A percentile compares a stretch with the other conserved stretches of the same genome.
Conservation (phyloP, 495 filamentous ascomycete species). For the Letharia lupina region DNA sequence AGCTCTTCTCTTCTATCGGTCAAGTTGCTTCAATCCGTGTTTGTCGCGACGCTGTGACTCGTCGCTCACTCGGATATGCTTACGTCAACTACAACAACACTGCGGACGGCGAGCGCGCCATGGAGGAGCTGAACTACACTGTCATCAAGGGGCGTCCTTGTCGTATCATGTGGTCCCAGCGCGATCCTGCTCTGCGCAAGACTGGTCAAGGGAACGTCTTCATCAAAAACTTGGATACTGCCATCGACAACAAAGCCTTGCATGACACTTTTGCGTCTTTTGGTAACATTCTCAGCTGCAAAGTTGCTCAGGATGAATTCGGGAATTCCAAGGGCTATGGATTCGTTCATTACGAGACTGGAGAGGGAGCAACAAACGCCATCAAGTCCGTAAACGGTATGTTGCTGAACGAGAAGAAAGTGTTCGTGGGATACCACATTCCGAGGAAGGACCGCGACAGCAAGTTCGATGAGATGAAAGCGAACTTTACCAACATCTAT, state of each 20-base stretch:
- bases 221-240: slow-evolving; percentile 98
- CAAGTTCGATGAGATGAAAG: slow-evolving; percentile 99
- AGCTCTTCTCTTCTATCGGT: slow-evolving; percentile 99
- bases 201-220: slow-evolving; percentile 99
- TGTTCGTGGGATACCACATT: slow-evolving; percentile 98
- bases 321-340: slow-evolving; percentile 97
- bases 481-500: slow-evolving; percentile 99
- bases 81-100: slow-evolving; percentile 99
- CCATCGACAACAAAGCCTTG: slow-evolving; percentile 99
- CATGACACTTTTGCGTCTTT: slow-evolving; percentile 99
- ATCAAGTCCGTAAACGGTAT: slow-evolving; percentile 99
- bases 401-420: slow-evolving; percentile 99
- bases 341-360: slow-evolving; percentile 99
- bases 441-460: slow-evolving; percentile 99
- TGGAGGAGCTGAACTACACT: slow-evolving; percentile 99
- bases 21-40: slow-evolving; percentile 99
- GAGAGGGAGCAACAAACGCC: slow-evolving; percentile 88
- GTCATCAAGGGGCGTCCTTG: slow-evolving; percentile 97
- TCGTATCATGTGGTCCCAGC: slow-evolving; percentile 99
- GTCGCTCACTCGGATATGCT: slow-evolving; percentile 96
- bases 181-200: slow-evolving; percentile 97
- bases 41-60: slow-evolving; percentile 97
- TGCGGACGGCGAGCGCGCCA: slow-evolving; percentile 88
- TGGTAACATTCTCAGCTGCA: slow-evolving; percentile 98
- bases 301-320: slow-evolving; percentile 95